A percentile compares a stretch with the other conserved stretches of the same genome.
phyloP scores from a whole-genome alignment of 164 flowering plant genomes.

The Protea cynaroides region DNA sequence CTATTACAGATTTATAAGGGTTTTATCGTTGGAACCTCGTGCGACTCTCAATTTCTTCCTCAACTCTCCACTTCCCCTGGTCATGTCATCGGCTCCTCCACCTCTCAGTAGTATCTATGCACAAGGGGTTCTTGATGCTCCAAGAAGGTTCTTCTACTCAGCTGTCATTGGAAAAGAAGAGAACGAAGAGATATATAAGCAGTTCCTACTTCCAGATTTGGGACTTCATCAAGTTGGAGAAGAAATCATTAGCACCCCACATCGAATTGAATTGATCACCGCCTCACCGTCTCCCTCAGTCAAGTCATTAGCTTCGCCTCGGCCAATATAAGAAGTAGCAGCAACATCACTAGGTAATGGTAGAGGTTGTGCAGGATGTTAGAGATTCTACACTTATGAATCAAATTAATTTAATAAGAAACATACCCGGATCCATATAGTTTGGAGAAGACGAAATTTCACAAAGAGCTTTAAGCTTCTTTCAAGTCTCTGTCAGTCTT shows the following conservation, averaged over 20 bases:
- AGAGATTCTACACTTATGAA: too few species aligned
- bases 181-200: too few species aligned
- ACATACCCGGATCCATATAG: too few species aligned
- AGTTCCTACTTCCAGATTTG: slow-evolving; percentile 1
- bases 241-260: slow-evolving; percentile 18
- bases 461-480: too few species aligned
- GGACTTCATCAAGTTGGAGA: background rate
- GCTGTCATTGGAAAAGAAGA: slow-evolving; percentile 19
- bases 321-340: slow-evolving; percentile 15
- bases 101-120: slow-evolving; percentile 39
- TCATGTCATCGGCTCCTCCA: slow-evolving; percentile 13
- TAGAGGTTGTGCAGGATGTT: too few species aligned
- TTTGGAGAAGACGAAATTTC: too few species aligned
- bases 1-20: too few species aligned
- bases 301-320: slow-evolving; percentile 12
- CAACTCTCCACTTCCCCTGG: too few species aligned
- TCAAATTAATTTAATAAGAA: too few species aligned
- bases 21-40: too few species aligned
- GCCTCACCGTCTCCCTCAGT: slow-evolving; percentile 16
- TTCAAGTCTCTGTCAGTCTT: too few species aligned
- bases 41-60: too few species aligned
- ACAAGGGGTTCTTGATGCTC: slow-evolving; percentile 65
- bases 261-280: slow-evolving; percentile 18
- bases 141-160: slow-evolving; percentile 62
- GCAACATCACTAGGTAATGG: slow-evolving; percentile 4